These are phyloP conservation scores for Conringia planisiliqua DNA, from an alignment of 345 rosid species.

Conservation along the genomic window DNA sequence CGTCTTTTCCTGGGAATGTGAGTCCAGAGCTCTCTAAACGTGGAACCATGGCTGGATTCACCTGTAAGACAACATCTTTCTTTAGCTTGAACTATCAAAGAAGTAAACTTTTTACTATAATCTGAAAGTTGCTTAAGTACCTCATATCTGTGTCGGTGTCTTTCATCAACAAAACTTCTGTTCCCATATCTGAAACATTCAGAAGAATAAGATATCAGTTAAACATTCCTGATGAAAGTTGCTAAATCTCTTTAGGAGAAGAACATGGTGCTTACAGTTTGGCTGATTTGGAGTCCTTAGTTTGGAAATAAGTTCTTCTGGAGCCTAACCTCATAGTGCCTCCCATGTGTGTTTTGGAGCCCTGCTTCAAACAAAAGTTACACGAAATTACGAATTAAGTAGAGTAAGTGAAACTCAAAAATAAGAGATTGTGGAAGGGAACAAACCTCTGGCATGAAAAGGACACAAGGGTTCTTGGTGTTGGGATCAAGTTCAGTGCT, in stretches of 20 bases:
- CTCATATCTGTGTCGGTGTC: conserved; percentile 98
- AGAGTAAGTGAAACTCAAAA: conserved; percentile 2
- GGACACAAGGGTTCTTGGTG: conserved; percentile 72
- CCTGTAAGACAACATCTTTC: conserved; percentile 42
- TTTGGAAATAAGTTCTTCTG: conserved; percentile 34
- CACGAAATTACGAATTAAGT: background rate
- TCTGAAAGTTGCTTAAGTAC: conserved; percentile 32
- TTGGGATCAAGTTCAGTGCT: conserved; percentile 88
- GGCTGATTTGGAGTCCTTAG: conserved; percentile 35
- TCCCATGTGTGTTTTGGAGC: conserved; percentile 40
- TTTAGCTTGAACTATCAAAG: background rate
- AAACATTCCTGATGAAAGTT: too few species aligned
- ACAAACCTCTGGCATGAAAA: conserved; percentile 95
- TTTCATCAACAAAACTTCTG: conserved; percentile 65
- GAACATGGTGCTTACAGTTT: conserved; percentile 28
- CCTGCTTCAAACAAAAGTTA: conserved; percentile 21
- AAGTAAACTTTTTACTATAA: background rate
- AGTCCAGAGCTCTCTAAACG: conserved; percentile 76
- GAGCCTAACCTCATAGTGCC: conserved; percentile 43
- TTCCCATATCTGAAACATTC: conserved; percentile 62
- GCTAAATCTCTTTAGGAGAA: background rate
- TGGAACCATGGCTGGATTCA: conserved; percentile 78
- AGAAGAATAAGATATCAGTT: background rate
- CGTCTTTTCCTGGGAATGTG: conserved; percentile 85
- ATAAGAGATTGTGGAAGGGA: background rate